Evolutionary conservation across 1,139 yeast species (phyloP), one percentile per base, ranked within the genome.

Genomic region (Hanseniaspora uvarum): DNA sequence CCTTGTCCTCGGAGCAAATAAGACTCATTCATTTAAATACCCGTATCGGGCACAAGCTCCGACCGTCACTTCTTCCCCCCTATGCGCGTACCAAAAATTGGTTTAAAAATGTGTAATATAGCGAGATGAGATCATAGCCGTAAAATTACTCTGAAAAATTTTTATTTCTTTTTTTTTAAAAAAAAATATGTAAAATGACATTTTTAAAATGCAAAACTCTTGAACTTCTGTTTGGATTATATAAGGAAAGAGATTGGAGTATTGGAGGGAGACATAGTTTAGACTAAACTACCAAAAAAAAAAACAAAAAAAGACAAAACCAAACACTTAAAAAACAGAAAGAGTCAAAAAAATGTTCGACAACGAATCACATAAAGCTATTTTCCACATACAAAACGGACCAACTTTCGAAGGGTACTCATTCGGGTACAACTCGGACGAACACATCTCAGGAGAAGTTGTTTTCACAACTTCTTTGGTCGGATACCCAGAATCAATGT

Each of bases 401-500:
- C 97, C 97, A 28, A 83, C 87, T 43, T 89, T 87, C 75, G 80
- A 78, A 63, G 98, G 98, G 45, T 81, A 80, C 65, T 89, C 97
- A 1, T 92, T 92, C 66, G 98, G 98, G 65, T 95, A 97, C 53
- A 81, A 87, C 70, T 81, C 83, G 61, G 86, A 87, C 63, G 47
- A 48, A 28, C 41, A 19, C 10, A 80, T 87, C 58, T 82, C 94
- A 59, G 98, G 98, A 59, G 98, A 92, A 70, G 96, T 96, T 16
- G 98, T 92, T 46, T 92, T 92, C 74, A 86, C 97, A 48, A 92
- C 98, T 37, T 92, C 97, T 5, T 76, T 92, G 65, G 98, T 92
- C 14, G 98, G 98, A 18, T 92, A 92, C 69, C 97, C 97, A 10
- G 98, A 92, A 70, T 86, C 96, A 23, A 89, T 92, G 96, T 89